These are phyloP conservation scores for Mortierella claussenii DNA, from an alignment of 192 early-diverging fungal species.

Conservation along the genomic window DNA sequence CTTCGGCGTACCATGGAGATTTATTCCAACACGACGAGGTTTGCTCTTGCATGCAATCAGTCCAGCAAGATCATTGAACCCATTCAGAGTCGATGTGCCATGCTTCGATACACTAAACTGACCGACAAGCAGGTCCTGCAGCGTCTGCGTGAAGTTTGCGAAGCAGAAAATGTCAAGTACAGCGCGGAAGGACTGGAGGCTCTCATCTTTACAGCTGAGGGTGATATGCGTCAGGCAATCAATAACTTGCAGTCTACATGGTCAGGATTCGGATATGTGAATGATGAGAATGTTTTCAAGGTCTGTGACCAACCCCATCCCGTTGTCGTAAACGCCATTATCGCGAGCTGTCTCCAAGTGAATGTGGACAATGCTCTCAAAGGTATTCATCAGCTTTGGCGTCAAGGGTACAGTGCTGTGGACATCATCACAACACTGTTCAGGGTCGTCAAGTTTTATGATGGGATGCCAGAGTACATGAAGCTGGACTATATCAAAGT, in stretches of 20 bases:
- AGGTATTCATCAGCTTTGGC: constrained; percentile 77
- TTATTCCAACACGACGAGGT: constrained; percentile 94
- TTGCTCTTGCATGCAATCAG: constrained; percentile 96
- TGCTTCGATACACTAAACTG: constrained; percentile 86
- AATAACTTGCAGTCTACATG: constrained; percentile 95
- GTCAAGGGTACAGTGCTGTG: constrained; percentile 85
- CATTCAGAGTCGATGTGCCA: constrained; percentile 95
- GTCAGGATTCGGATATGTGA: constrained; percentile 88
- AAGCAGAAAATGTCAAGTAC: constrained; percentile 82
- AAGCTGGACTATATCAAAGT: constrained; percentile 91
- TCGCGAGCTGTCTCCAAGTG: constrained; percentile 73
- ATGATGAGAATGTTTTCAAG: constrained; percentile 92
- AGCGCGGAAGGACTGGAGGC: constrained; percentile 92
- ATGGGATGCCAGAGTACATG: constrained; percentile 79
- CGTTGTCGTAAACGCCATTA: constrained; percentile 76
- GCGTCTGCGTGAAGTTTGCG: constrained; percentile 86
- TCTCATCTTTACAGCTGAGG: constrained; percentile 95
- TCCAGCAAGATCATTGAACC: constrained; percentile 98
- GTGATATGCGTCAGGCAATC: constrained; percentile 98
- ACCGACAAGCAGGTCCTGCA: constrained; percentile 82
- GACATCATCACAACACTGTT: constrained; percentile 95
- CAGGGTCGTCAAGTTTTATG: constrained; percentile 84
- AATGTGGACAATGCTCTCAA: constrained; percentile 80
- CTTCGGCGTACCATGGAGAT: constrained; percentile 98
- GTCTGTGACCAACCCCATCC: constrained; percentile 99